Base-by-base conservation (phyloP, 805 yeast species). In the Debaryomyces tyrocola region DNA sequence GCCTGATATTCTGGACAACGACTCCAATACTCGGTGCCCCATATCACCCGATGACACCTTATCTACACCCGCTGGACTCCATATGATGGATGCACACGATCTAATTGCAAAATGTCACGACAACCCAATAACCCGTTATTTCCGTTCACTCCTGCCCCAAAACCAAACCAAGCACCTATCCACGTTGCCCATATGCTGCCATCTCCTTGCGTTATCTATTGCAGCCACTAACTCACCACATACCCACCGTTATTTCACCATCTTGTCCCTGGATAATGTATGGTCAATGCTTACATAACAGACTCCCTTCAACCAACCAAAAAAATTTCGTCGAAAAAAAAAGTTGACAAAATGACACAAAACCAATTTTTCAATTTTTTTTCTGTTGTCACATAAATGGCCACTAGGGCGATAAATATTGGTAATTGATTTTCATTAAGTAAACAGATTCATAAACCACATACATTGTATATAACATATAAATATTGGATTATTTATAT, bases 181-280 rank as follows among this genome's bases (percentile, higher is more conserved):
- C 27, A 57, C 60, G 4, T 33, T 50, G 4, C 64, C 66, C 1
- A 46, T 60, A 8, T 62, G 66, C 44, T 41, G 57, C 20, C 66
- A 62, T 50, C 33, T 62, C 9, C 41, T 62, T 29, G 51, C 59
- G 4, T 14, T 57, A 5, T 41, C 58, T n/a, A 44, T 48, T 14
- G 42, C 21, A 12, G 15, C 42, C 20, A 33, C 35, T 14, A 39
- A 39, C 42, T 14, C 20, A 11, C 24, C 27, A 29, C 15, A 9
- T n/a, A 21, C 17, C 35, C 20, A 14, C 12, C 24, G 27, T 11
- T 33, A 24, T n/a, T 28, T n/a, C 42, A 21, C 42, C 9, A 20
- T 39, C 2, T 5, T 31, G 20, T 6, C 29, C 21, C 35, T 24
- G 28, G 12, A 29, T 29, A 17, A 29, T 33, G 7, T 39, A 15